Base-by-base conservation (phyloP, 1,284 basidiomycete species). In the Irpex sp. region DNA sequence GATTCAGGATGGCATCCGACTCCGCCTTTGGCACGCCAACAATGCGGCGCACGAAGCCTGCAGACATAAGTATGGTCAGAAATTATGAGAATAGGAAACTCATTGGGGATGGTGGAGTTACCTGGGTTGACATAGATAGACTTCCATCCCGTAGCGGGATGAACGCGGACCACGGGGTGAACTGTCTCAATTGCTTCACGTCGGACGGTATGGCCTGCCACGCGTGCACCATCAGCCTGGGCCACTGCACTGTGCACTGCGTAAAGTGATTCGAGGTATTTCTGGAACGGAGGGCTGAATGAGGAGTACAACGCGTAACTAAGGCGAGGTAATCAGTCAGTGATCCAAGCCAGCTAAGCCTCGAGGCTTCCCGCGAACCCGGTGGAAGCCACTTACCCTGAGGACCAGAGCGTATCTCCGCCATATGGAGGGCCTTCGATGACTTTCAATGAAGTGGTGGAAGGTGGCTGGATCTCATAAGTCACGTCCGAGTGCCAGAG, bases 401-500 rank as follows among this genome's bases (percentile, higher is more conserved):
- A 90, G 71, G 81, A 86, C 85, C 85, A 90, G 37, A 88, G 79
- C 1, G 88, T 90, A 70, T 91, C 89, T 5, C 88, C 88, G 36
- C 89, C 89, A 39, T 78, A 76, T 63, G 86, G 83, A 0, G 88
- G 89, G 59, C 81, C 78, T 58, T 87, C 80, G 75, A 90, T 78
- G 65, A 89, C 70, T 70, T 89, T 89, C 61, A 91, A 77, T 3
- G 87, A 89, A n/a, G 88, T 87, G 58, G 83, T 81, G 71, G 84
- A 77, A n/a, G 85, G 91, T 57, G 86, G 90, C 69, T 91, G 89
- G 13, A 86, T 67, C 74, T 94, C 92, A 75, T 93, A 94, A 1
- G 89, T 78, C 64, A 92, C 90, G 72, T 94, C 92, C 1, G 87
- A 86, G 75, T 94, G 92, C 87, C 87, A 93, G n/a, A 94, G 81